Base-by-base conservation (phyloP, 2,329 filamentous ascomycete genomes). In the Teratosphaeria zuluensis region DNA sequence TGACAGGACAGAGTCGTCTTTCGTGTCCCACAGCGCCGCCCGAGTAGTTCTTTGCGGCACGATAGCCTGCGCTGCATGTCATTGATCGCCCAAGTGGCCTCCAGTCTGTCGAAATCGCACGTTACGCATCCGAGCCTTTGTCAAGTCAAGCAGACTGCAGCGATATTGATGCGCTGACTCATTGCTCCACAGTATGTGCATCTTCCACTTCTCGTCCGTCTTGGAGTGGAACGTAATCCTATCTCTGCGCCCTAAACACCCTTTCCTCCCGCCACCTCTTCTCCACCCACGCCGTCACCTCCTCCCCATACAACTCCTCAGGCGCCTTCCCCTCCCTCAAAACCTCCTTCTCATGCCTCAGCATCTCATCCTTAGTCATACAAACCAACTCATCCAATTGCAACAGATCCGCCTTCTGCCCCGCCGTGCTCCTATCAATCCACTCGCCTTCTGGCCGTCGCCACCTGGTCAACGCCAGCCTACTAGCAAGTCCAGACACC, bases 351-450 rank as follows among this genome's bases (percentile, higher is more conserved):
- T 95, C 89, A 73, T 99, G 94, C 59, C 82, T 80, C 16, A 80
- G 76, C 2, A 88, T 89, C 74, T 96, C 92, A 61, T 96, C 92
- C 72, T 92, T 95, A 0, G 92, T 96, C 89, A 96, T 90, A 66
- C 88, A 89, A 0, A 96, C 91, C 61, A 96, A 70, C 53, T 95
- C 86, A 31, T 81, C 79, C 65, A 92, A 74, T 33, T 79, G 74
- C 4, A 97, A 65, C 2, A 80, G 81, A n/a, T 89, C 86, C 53
- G 81, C 84, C 69, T 89, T 95, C 72, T 97, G 92, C 24, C 86
- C 84, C n/a, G 85, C 80, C 48, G 84, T 82, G 33, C 80, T 80
- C 57, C 83, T 78, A 51, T 91, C 87, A 14, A 90, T 77, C 63
- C 84, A 88, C 1, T 81, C 81, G 30, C 72, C 73, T 7, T 75